phyloP scores from a whole-genome alignment of 108 stramenopile species.

The Cyclostephanos invisitatus region DNA sequence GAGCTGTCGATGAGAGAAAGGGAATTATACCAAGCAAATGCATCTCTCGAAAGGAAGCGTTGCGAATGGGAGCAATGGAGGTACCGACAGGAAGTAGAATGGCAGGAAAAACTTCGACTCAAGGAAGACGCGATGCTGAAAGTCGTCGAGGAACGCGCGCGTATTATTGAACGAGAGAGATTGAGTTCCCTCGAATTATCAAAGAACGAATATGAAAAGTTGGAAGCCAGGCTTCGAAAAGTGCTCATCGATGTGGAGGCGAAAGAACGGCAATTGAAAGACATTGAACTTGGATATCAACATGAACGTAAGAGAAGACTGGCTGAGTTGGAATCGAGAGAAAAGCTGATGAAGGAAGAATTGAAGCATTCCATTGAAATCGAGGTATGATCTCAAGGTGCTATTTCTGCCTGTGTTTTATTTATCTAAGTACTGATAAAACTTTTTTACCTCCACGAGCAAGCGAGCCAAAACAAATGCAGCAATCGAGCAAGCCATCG shows the following conservation, averaged over 20 bases:
- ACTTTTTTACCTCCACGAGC: background rate
- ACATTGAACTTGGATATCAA: constrained; percentile 24
- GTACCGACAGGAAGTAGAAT: constrained; percentile 40
- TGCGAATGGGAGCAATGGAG: constrained; percentile 48
- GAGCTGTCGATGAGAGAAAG: constrained; percentile 32
- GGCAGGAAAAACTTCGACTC: constrained; percentile 46
- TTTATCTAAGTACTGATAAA: constrained; percentile 2
- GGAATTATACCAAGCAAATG: constrained; percentile 18
- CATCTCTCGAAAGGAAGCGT: constrained; percentile 35
- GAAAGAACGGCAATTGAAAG: constrained; percentile 44
- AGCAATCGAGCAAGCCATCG: constrained; percentile 41
- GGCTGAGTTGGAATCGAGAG: constrained; percentile 48
- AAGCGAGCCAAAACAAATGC: constrained; percentile 44
- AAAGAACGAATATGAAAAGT: constrained; percentile 43
- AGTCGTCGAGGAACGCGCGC: constrained; percentile 36
- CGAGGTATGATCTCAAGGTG: constrained; percentile 24
- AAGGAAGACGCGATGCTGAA: constrained; percentile 43
- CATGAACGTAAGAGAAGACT: constrained; percentile 43
- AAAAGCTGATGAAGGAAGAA: constrained; percentile 49
- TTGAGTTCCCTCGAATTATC: constrained; percentile 21
- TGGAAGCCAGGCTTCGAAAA: constrained; percentile 45
- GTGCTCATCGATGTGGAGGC: constrained; percentile 47
- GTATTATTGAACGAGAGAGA: constrained; percentile 32
- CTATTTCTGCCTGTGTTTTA: background rate
- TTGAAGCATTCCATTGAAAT: constrained; percentile 39